Conservation (phyloP, 495 filamentous ascomycete genomes). For the Penicillium longicatenatum region DNA sequence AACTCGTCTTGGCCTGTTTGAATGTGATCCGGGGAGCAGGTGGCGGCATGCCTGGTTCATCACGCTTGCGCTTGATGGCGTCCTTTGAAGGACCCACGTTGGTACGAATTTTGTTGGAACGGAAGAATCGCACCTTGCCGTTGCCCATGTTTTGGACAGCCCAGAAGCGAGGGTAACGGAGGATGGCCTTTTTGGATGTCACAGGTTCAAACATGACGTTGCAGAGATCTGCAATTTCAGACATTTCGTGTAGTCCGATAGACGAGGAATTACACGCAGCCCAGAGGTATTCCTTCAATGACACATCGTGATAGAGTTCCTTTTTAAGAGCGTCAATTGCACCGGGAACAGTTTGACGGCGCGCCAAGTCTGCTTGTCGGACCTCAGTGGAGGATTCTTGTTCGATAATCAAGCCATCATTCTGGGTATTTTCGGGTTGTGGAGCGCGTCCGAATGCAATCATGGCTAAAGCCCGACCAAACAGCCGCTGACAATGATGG, state of each 20-base stretch:
- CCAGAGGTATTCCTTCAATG: slow-evolving; percentile 74
- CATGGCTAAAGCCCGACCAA: slow-evolving; percentile 72
- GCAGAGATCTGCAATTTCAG: slow-evolving; percentile 77
- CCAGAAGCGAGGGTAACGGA: slow-evolving; percentile 76
- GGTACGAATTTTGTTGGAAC: slow-evolving; percentile 35
- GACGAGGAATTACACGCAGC: slow-evolving; percentile 68
- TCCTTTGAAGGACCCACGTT: slow-evolving; percentile 37
- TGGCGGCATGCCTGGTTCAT: slow-evolving; percentile 40
- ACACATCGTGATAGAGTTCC: slow-evolving; percentile 63
- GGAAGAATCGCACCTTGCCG: slow-evolving; percentile 45
- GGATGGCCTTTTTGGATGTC: slow-evolving; percentile 58
- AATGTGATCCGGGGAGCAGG: slow-evolving; percentile 49
- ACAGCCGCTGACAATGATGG: slow-evolving; percentile 62
- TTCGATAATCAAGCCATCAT: slow-evolving; percentile 77
- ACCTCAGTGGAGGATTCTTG: slow-evolving; percentile 68
- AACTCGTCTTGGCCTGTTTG: slow-evolving; percentile 42
- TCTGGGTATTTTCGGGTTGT: slow-evolving; percentile 31
- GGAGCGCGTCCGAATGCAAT: slow-evolving; percentile 72
- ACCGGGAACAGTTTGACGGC: slow-evolving; percentile 73
- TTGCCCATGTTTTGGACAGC: slow-evolving; percentile 61
- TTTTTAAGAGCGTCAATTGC: slow-evolving; percentile 74
- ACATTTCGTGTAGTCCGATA: slow-evolving; percentile 69
- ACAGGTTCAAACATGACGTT: slow-evolving; percentile 68
- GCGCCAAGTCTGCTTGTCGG: slow-evolving; percentile 67
- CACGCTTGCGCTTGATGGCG: slow-evolving; percentile 45